Base-by-base conservation (phyloP, 2,329 filamentous ascomycete species). In the Aspergillus sp. region DNA sequence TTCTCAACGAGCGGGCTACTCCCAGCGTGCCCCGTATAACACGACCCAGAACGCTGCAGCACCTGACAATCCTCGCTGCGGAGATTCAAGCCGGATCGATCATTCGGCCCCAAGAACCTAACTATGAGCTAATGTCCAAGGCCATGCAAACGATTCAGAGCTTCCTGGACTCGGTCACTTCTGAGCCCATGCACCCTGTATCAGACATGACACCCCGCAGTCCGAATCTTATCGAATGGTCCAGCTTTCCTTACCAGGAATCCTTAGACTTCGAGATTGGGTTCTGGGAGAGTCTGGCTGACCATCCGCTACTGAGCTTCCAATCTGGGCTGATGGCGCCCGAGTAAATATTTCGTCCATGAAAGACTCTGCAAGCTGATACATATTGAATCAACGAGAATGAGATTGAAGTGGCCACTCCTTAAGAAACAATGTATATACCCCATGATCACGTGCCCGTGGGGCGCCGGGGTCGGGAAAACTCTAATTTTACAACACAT, bases 21-120 rank as follows among this genome's bases (percentile, higher is more conserved):
- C 52, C 62, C 8, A 36, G 4, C 11, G 8, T 62, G 42, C 30
- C 51, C 6, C 54, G 56, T 15, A 55, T 65, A 13, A 51, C 69
- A 4, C 62, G 61, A n/a, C 64, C 65, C 10, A 65, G 63, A 52
- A 59, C 63, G 6, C 58, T 72, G 1, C 71, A 68, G 44, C 66
- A 71, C 19, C 59, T 72, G 15, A 70, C 63, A 41, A 66, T 71
- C 5, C 71, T 73, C n/a, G 69, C 70, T 2, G 68, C 68, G 6
- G 69, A 72, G 53, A 63, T 72, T 3, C 64, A 68, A 30, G 63
- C 67, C 8, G 70, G 70, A 6, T 65, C 68, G 2, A 67, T 70
- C 23, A 66, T 72, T 5, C 64, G 57, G 17, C 56, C 64, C 0
- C 64, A 65, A 5, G 68, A 72, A 25, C 68, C 68, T 2, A 71